These are phyloP conservation scores for Diplodia scrobiculata DNA, from an alignment of 2,329 filamentous ascomycete genomes.

Conservation along the genomic window DNA sequence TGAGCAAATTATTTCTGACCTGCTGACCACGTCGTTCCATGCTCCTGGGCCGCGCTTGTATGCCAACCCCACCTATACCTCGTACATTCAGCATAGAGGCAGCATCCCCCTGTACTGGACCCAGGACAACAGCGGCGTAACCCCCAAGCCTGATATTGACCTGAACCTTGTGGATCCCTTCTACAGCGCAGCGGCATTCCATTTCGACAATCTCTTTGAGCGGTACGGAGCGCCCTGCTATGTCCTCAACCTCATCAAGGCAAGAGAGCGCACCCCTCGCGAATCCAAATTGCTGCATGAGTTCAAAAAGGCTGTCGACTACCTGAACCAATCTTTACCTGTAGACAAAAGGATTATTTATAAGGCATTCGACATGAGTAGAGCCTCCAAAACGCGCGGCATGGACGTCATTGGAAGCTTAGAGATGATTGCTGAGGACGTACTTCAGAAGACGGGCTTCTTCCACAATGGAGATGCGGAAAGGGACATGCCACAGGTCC, in stretches of 20 bases:
- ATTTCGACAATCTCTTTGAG: slow-evolving; percentile 93
- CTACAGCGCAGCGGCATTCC: slow-evolving; percentile 86
- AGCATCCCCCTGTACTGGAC: slow-evolving; percentile 98
- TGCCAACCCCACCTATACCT: slow-evolving; percentile 88
- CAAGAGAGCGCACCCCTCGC: slow-evolving; percentile 81
- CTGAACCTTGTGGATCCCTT: slow-evolving; percentile 95
- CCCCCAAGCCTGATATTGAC: slow-evolving; percentile 94
- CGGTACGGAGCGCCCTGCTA: slow-evolving; percentile 92
- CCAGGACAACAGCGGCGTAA: slow-evolving; percentile 91
- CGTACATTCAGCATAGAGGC: slow-evolving; percentile 93
- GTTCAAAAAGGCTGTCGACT: slow-evolving; percentile 82
- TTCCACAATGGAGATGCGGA: slow-evolving; percentile 86
- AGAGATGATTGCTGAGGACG: slow-evolving; percentile 84
- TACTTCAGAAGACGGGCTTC: slow-evolving; percentile 83
- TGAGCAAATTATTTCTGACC: slow-evolving; percentile 95
- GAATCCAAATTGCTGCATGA: slow-evolving; percentile 89
- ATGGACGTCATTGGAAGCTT: slow-evolving; percentile 93
- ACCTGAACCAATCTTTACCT: slow-evolving; percentile 92
- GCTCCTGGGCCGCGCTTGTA: slow-evolving; percentile 82
- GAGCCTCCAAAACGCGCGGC: slow-evolving; percentile 85
- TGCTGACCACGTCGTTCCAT: slow-evolving; percentile 92
- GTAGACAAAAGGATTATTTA: slow-evolving; percentile 83
- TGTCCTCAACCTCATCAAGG: slow-evolving; percentile 83
- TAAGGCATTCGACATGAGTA: slow-evolving; percentile 97
- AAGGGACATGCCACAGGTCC: slow-evolving; percentile 67